Base-by-base conservation (phyloP, 106 monocot genomes). In the Chionographis japonica region DNA sequence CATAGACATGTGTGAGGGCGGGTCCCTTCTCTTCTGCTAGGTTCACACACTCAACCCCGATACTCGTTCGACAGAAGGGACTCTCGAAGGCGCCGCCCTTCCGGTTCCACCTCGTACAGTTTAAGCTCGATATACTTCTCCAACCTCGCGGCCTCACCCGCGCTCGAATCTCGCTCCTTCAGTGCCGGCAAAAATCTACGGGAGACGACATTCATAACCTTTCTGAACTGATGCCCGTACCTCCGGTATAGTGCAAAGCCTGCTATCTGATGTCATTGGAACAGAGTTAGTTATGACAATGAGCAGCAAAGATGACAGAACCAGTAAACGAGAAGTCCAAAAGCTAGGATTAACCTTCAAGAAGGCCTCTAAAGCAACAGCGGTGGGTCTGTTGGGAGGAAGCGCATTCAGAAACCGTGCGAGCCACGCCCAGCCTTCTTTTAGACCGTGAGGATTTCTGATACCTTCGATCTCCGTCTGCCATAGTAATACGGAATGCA, bases 341-440 rank as follows among this genome's bases (percentile, higher is more conserved):
- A 12, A 49, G 8, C 6, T 0, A 68, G 46, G 3, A 51, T 19
- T 69, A 56, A 91, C 94, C 91, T 81, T 82, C 12, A 97, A 74
- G 72, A 92, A 97, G 55, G 89, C 86, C 63, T 89, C 78, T 54
- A 97, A 70, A 3, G 92, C 95, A 61, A 71, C 52, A 6, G 89
- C 89, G 54, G 86, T 80, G 40, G 80, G 59, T 66, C 73, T 76
- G 53, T 72, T 82, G 27, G 80, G 78, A 46, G 92, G 95, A 6
- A 92, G 74, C 46, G 60, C 17, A 63, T 97, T 97, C 2, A 92
- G 75, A 66, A 89, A 89, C 78, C 77, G 87, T 4, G 95, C 92
- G 73, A 97, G 79, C 95, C 95, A 97, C 56, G 74, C 76, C 95
- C 95, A 97, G 50, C 95, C 95, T 69, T 92, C 84, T 56, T 78